phyloP scores from a whole-genome alignment of 352 stramenopile species.

The Blastocystis sp. region DNA sequence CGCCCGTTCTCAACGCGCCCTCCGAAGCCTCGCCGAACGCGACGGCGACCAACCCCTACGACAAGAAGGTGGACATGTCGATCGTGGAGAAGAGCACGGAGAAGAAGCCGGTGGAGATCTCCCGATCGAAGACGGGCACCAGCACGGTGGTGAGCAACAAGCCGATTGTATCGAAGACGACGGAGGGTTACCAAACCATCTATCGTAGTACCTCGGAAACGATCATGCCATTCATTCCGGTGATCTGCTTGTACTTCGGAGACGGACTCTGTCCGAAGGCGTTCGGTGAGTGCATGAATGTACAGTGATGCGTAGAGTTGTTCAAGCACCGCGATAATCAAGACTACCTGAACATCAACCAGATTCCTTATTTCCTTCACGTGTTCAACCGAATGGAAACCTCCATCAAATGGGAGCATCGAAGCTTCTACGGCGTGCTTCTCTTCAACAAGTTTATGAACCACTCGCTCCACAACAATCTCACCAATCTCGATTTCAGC shows the following conservation, averaged over 20 bases:
- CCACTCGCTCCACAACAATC: constrained; percentile 53
- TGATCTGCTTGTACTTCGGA: constrained; percentile 67
- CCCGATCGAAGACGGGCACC: constrained; percentile 22
- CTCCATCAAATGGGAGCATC: constrained; percentile 66
- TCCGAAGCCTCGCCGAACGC: constrained; percentile 3
- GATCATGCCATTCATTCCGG: constrained; percentile 62
- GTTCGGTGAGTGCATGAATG: neutral
- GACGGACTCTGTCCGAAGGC: constrained; percentile 44
- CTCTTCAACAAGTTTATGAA: constrained; percentile 60
- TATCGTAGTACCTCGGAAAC: constrained; percentile 56
- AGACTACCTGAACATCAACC: constrained; percentile 55
- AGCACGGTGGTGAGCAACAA: constrained; percentile 56
- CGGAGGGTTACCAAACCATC: constrained; percentile 52
- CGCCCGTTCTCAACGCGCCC: constrained; percentile 42
- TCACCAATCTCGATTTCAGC: constrained; percentile 29
- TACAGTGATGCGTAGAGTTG: constrained; percentile 27
- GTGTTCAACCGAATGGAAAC: constrained; percentile 56
- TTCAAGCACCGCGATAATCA: constrained; percentile 65
- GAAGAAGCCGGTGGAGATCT: constrained; percentile 58
- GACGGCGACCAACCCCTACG: constrained; percentile 18
- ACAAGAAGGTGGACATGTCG: constrained; percentile 54
- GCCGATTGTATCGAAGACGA: constrained; percentile 59
- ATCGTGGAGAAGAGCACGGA: constrained; percentile 29
- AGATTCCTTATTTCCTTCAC: constrained; percentile 63
- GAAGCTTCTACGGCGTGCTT: constrained; percentile 42